Evolutionary conservation across 75 land plant genomes (phyloP).

Genomic region (Pseudotsuga menziesii): DNA sequence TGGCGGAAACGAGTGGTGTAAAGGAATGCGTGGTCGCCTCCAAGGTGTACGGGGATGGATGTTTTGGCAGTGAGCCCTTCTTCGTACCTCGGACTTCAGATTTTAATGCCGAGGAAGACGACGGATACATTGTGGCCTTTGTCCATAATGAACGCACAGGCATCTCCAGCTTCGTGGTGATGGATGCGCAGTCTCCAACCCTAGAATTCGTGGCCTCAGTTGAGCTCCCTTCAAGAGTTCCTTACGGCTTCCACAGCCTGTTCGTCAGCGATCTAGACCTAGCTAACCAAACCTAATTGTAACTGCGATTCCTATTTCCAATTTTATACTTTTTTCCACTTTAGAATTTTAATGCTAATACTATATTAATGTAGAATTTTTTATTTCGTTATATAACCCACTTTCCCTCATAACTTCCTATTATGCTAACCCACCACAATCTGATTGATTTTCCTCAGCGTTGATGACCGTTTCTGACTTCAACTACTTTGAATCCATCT

Average conservation of each 20-base stretch:
- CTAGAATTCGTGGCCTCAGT: slow-evolving; percentile 65
- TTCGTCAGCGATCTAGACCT: slow-evolving; percentile 32
- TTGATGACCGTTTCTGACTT: no score
- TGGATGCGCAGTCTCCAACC: slow-evolving; percentile 74
- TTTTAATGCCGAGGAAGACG: slow-evolving; percentile 21
- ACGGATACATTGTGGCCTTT: slow-evolving; percentile 65
- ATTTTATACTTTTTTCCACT: no score
- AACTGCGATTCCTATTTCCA: no score
- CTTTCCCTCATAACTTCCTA: no score
- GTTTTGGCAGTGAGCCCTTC: slow-evolving; percentile 75
- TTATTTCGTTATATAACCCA: no score
- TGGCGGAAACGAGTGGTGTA: not conserved
- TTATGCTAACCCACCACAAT: no score
- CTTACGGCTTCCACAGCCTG: slow-evolving; percentile 81
- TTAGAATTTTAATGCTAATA: no score
- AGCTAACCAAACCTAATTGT: no score
- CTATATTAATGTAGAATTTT: no score
- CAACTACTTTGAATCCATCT: no score
- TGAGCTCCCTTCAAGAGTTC: slow-evolving; percentile 70
- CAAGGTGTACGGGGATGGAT: slow-evolving; percentile 29
- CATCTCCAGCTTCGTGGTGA: slow-evolving; percentile 56
- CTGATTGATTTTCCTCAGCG: no score
- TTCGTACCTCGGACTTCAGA: slow-evolving; percentile 40
- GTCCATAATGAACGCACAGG: slow-evolving; percentile 51
- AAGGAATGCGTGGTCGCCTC: slow-evolving; percentile 35